Evolutionary conservation across 257 asterid genomes (phyloP), one percentile per base, ranked within the genome.

Genomic region (Cruciata laevipes): DNA sequence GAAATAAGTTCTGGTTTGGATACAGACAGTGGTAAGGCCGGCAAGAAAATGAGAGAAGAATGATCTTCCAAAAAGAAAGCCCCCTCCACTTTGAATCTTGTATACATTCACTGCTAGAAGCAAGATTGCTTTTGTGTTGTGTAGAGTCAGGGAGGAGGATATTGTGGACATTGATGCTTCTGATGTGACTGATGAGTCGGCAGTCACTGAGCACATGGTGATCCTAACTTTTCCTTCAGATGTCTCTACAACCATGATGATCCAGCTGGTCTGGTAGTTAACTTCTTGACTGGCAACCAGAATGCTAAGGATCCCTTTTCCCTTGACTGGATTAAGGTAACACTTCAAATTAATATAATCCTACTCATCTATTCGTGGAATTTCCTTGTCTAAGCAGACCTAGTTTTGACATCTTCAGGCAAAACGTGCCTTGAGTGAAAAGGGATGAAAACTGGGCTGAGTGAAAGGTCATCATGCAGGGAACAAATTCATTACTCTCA

Each of bases 171-270:
- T 27, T 27, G 30, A 27, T 27, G 30, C 30, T 27, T 24, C 25
- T 32, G 61, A 18, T 7, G 27, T 24, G 51, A 25, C n/a, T n/a
- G n/a, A n/a, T n/a, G n/a, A n/a, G n/a, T n/a, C n/a, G n/a, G n/a
- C n/a, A n/a, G n/a, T n/a, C n/a, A n/a, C n/a, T n/a, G n/a, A n/a
- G n/a, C n/a, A n/a, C n/a, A n/a, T n/a, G n/a, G 0, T 69, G 37
- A 63, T 25, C 53, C 25, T 40, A 11, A 21, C 23, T 42, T 49
- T 72, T 53, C 7, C 24, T 67, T 42, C 84, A 89, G 97, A 89
- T 75, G 97, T 89, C 31, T 85, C 97, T 9, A 89, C 97, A 7
- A 89, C 97, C 21, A 89, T 89, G 97, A 87, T 87, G 37, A 84
- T 89, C 72, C 88, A 80, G 76, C 97, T 56, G 97, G 97, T 35